These are phyloP conservation scores for Bolboschoenus planiculmis DNA, from an alignment of 176 grass and related monocot species.

Conservation along the genomic window DNA sequence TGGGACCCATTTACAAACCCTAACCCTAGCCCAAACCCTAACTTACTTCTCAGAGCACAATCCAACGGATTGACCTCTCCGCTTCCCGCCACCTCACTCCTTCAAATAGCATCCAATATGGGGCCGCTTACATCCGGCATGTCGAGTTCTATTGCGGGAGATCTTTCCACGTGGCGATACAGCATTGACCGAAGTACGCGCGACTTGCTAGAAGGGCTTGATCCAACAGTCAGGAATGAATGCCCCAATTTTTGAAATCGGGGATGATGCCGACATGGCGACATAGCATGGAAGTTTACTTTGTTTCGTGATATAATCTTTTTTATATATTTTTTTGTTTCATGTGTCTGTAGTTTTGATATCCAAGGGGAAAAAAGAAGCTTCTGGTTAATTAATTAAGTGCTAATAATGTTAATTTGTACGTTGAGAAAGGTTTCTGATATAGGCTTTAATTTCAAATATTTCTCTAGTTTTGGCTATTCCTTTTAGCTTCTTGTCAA, in stretches of 20 bases:
- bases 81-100: constrained; percentile 18
- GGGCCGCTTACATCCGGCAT: constrained; percentile 9
- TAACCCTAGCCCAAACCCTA: constrained; percentile 4
- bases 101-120: constrained; percentile 26
- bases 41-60: constrained; percentile 3
- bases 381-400: background rate
- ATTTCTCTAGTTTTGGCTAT: background rate
- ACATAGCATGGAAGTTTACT: background rate
- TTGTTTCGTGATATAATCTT: background rate
- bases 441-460: constrained; percentile 5
- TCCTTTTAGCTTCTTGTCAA: background rate
- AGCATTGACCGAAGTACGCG: background rate
- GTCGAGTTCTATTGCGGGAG: background rate
- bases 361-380: background rate
- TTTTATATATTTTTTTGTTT: background rate
- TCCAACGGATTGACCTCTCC: constrained; percentile 3
- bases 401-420: constrained; percentile 9
- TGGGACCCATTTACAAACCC: constrained; percentile 16
- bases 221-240: background rate
- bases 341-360: background rate
- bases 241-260: constrained; percentile 16
- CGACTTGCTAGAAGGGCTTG: constrained; percentile 17
- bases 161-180: constrained; percentile 6
- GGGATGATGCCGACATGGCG: background rate
- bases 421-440: constrained; percentile 5